Evolutionary conservation across 495 filamentous ascomycete species (phyloP), one percentile per base, ranked within the genome.

Genomic region (Podospora bellae-mahoneyi): DNA sequence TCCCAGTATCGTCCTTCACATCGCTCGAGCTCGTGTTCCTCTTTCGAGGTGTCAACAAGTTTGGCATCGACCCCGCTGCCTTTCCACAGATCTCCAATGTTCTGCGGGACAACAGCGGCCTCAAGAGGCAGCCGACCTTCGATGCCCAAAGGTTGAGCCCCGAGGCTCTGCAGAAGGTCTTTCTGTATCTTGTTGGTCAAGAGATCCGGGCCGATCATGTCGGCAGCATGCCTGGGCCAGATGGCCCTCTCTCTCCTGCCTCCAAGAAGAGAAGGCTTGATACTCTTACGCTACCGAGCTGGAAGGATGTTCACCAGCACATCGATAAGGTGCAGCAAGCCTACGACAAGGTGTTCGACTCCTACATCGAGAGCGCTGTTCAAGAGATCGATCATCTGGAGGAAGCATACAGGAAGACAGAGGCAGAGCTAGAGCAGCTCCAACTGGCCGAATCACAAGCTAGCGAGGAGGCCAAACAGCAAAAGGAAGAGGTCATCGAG

Each of bases 1-100:
- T 58, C 23, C 53, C 61, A 70, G 9, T 48, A 10, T 48, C 39
- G 39, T 79, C 85, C 70, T 94, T 93, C 79, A 94, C 93, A 68
- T 89, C 90, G 64, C 90, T 97, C 81, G 94, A 97, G 84, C 88
- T 87, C 44, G 85, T 97, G 20, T 85, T 97, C 66, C 87, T 99
- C 69, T 95, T 97, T 80, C 93, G 96, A 78, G 89, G 90, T 10
- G 86, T 99, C 60, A 85, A 86, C 60, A 78, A 84, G 54, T 84
- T 88, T 76, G 90, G 91, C 73, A 79, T 86, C 66, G 83, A 88
- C 59, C 82, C 86, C 19, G 71, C 86, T 58, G 87, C 84, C 64
- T 97, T 97, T 76, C 78, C 77, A 59, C 82, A 81, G 56, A 91
- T 97, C 66, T 94, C 94, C 63, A 84, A 90, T 60, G 78, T 87